Percentiles rank a stretch among this genome's conserved stretches.
These are phyloP conservation scores for Eragrostis nindensis DNA, from an alignment of 176 grass and related monocot genomes.

Conservation along the genomic window DNA sequence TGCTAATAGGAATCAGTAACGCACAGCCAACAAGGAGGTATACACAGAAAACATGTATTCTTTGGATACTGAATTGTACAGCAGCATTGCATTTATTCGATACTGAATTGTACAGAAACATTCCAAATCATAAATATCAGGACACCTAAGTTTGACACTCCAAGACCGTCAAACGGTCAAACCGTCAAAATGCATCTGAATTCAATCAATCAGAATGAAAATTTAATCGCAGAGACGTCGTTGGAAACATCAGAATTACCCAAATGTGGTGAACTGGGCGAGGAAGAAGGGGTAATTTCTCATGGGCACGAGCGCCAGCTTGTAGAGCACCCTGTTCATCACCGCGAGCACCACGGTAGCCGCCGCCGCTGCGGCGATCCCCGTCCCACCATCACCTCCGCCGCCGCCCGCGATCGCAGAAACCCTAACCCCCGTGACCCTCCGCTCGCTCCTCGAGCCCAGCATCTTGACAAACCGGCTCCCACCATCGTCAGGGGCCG, in stretches of 20 bases:
- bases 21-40: not conserved
- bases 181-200: not conserved
- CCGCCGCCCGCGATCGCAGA: slow-evolving; percentile 10
- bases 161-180: not conserved
- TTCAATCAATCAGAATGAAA: not conserved
- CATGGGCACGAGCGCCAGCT: slow-evolving; percentile 90
- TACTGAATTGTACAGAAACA: not conserved
- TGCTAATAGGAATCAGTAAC: not conserved
- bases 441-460: not conserved
- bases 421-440: not conserved
- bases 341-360: slow-evolving; percentile 66
- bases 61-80: slow-evolving; percentile 2
- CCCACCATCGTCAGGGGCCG: not conserved
- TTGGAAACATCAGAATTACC: slow-evolving; percentile 43
- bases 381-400: not conserved
- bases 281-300: slow-evolving; percentile 91
- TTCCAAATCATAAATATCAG: not conserved
- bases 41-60: not conserved
- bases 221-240: not conserved
- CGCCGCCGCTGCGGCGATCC: slow-evolving; percentile 49
- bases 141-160: not conserved
- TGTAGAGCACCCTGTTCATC: slow-evolving; percentile 95
- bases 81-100: not conserved
- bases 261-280: slow-evolving; percentile 80
- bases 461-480: slow-evolving; percentile 4